Conservation (phyloP, 2,329 filamentous ascomycete genomes). For the Penicillium sp. region DNA sequence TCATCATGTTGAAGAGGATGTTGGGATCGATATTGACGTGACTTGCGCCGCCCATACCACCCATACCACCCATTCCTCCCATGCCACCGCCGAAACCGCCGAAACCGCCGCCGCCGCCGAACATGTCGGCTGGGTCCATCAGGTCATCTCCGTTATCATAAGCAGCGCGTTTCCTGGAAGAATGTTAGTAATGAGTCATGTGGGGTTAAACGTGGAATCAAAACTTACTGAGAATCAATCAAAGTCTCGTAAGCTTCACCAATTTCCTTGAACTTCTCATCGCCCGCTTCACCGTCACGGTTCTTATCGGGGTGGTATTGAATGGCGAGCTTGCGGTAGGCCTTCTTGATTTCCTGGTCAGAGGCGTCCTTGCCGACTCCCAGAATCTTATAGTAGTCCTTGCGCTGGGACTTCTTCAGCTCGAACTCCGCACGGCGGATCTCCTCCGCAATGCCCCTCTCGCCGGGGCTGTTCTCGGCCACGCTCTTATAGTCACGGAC, state of each 20-base stretch:
- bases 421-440: conserved; percentile 88
- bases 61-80: conserved; percentile 58
- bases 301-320: conserved; percentile 98
- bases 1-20: conserved; percentile 83
- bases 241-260: conserved; percentile 95
- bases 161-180: conserved; percentile 71
- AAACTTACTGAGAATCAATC: conserved; percentile 82
- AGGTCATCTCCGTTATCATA: conserved; percentile 94
- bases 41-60: conserved; percentile 50
- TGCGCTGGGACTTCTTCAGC: conserved; percentile 94
- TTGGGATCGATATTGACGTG: conserved; percentile 66
- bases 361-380: conserved; percentile 80
- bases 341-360: conserved; percentile 88
- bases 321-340: conserved; percentile 92
- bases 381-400: conserved; percentile 99
- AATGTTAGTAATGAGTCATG: conserved; percentile 11
- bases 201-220: background rate
- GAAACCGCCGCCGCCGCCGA: conserved; percentile 59
- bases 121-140: conserved; percentile 83
- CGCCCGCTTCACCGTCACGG: conserved; percentile 71
- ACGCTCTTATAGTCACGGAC: conserved; percentile 86
- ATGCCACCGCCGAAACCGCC: conserved; percentile 56
- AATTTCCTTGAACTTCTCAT: conserved; percentile 96
- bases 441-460: conserved; percentile 77
- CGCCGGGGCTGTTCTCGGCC: conserved; percentile 76